Base-by-base conservation (phyloP, 2,329 filamentous ascomycete species). In the Gnomoniopsis smithogilvyi region DNA sequence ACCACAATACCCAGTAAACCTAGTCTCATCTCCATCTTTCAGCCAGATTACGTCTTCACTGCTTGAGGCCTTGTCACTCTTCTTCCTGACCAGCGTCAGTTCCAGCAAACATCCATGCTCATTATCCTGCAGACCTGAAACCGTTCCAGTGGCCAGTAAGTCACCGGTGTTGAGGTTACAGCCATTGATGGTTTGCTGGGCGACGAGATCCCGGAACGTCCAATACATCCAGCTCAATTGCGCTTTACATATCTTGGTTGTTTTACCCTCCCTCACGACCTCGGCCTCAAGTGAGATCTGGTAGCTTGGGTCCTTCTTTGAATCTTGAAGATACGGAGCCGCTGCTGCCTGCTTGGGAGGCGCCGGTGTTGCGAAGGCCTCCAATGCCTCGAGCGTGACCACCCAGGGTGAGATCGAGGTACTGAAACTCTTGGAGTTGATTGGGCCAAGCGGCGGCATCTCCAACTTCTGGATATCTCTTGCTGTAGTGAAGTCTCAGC, bases 381-480 rank as follows among this genome's bases (percentile, higher is more conserved):
- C 74, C n/a, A 88, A 67, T 0, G 86, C 85, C 38, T 87, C 84
- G 1, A 83, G 71, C 0, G 83, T 85, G 3, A 88, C 69, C 14
- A 88, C 72, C 85, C 85, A 88, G 0, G 85, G 83, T 0, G 80
- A 83, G 22, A 88, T 80, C 0, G 76, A 78, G 0, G 84, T 88
- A 7, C 77, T 79, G 47, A 87, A 85, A 34, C 78, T 80, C 67
- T 88, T 89, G 2, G 79, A 78, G 53, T 86, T 85, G 54, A 87
- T 77, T 0, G 85, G 85, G 0, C 85, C 85, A 0, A 87, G 70
- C 0, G 84, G 84, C 2, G 73, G 74, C 83, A 87, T 87, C 64
- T 88, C 85, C 22, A 83, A 73, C 0, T 71, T 77, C 67, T 88
- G 85, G 21, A 88, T 83, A 66, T 88, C 85, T n/a, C 84, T 74